Percentiles rank a stretch among this genome's conserved stretches.
phyloP scores from a whole-genome alignment of 768 basidiomycete genomes.

The Trametes punicea region DNA sequence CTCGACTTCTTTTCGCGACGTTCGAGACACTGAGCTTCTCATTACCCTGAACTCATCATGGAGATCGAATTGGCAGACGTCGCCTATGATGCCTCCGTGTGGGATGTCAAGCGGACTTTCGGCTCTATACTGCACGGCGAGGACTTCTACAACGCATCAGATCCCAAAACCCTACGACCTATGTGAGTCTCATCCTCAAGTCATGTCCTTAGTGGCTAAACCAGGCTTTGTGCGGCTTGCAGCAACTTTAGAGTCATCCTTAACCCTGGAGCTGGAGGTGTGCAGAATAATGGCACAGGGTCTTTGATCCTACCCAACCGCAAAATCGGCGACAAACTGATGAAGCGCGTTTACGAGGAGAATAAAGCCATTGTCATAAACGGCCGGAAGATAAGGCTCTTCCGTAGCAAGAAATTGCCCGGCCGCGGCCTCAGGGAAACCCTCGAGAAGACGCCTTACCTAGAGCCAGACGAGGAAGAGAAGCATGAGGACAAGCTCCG shows the following conservation, averaged over 20 bases:
- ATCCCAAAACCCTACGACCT: constrained; percentile 25
- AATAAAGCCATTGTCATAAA: constrained; percentile 29
- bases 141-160: constrained; percentile 40
- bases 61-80: constrained; percentile 37
- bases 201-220: constrained; percentile 5
- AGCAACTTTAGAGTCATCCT: constrained; percentile 63
- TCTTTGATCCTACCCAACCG: constrained; percentile 29
- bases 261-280: constrained; percentile 45
- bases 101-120: constrained; percentile 55
- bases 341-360: constrained; percentile 38
- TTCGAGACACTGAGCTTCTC: background rate
- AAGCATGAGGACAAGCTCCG: constrained; percentile 35
- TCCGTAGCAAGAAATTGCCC: constrained; percentile 5
- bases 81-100: constrained; percentile 41
- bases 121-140: constrained; percentile 55
- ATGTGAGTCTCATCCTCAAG: constrained; percentile 15
- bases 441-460: constrained; percentile 33
- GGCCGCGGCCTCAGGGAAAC: constrained; percentile 5
- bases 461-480: constrained; percentile 31
- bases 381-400: constrained; percentile 22
- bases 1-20: background rate
- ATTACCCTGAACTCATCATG: constrained; percentile 27
- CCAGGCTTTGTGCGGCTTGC: constrained; percentile 25
- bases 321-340: constrained; percentile 43
- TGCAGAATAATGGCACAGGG: constrained; percentile 55